These are phyloP conservation scores for Geranium brycei DNA, from an alignment of 345 rosid species.

Conservation along the genomic window DNA sequence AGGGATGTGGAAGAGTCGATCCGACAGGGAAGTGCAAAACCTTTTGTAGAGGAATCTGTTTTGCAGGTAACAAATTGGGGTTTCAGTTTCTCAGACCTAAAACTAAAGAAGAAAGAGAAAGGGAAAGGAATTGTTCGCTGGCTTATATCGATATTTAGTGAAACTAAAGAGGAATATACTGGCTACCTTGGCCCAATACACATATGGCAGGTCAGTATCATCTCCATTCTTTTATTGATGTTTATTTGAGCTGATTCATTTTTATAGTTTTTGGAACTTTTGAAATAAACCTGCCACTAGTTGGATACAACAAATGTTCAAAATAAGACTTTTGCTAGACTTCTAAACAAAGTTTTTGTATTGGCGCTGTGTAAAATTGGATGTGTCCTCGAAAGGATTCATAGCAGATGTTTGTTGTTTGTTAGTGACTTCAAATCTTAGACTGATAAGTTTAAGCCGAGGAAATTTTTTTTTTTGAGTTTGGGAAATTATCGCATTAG, in stretches of 20 bases:
- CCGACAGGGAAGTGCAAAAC: conserved; percentile 46
- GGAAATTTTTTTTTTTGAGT: too few species aligned
- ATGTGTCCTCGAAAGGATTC: too few species aligned
- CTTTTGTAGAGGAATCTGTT: conserved; percentile 54
- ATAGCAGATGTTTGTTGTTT: too few species aligned
- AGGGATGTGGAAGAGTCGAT: conserved; percentile 68
- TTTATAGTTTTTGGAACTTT: too few species aligned
- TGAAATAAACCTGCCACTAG: too few species aligned
- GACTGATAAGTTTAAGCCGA: too few species aligned
- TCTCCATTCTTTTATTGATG: background rate
- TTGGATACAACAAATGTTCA: too few species aligned
- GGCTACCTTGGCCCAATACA: conserved; percentile 67
- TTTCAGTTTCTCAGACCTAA: conserved; percentile 50
- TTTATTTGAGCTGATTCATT: background rate
- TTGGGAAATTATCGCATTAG: too few species aligned
- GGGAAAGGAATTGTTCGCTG: conserved; percentile 33
- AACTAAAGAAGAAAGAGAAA: conserved; percentile 33
- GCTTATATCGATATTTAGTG: conserved; percentile 24
- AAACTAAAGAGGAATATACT: conserved; percentile 31
- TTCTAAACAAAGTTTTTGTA: too few species aligned
- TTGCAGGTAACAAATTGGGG: conserved; percentile 62
- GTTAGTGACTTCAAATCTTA: too few species aligned
- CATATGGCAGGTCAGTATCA: conserved; percentile 53
- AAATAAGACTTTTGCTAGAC: too few species aligned
- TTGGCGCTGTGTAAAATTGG: too few species aligned